phyloP scores from a whole-genome alignment of 129 eudicot genomes.

The Centaurea solstitialis region DNA sequence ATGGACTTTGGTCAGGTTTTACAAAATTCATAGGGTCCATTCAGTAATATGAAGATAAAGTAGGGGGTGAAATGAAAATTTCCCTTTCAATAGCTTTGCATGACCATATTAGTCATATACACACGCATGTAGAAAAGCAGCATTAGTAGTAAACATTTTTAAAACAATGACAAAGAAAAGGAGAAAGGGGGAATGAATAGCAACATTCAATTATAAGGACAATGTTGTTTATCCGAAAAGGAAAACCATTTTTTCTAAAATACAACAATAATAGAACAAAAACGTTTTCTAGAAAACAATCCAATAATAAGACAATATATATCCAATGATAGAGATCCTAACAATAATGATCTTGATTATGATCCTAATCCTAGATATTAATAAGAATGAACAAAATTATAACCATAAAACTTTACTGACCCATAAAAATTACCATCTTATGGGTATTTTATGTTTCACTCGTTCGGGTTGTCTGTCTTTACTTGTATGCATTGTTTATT shows the following conservation, averaged over 20 bases:
- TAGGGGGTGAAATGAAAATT: background rate
- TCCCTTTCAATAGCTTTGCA: constrained; percentile 31
- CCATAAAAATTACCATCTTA: background rate
- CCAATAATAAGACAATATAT: background rate
- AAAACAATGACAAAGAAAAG: constrained; percentile 28
- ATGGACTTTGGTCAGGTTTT: background rate
- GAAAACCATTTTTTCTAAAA: background rate
- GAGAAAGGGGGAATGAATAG: constrained; percentile 17
- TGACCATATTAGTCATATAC: constrained; percentile 22
- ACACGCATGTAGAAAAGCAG: constrained; percentile 34
- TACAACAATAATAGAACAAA: background rate
- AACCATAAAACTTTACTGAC: background rate
- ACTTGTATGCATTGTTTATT: background rate
- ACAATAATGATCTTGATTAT: background rate
- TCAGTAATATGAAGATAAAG: constrained; percentile 4
- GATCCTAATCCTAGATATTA: background rate
- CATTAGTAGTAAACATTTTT: constrained; percentile 18
- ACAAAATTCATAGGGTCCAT: constrained; percentile 12
- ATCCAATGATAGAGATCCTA: background rate
- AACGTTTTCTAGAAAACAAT: background rate
- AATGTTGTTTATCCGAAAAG: constrained; percentile 22
- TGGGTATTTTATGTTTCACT: background rate
- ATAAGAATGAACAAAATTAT: background rate
- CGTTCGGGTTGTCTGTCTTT: background rate
- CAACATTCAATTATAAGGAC: constrained; percentile 24